Evolutionary conservation across 805 yeast genomes (phyloP).

Genomic region (Ogataea glucozyma): DNA sequence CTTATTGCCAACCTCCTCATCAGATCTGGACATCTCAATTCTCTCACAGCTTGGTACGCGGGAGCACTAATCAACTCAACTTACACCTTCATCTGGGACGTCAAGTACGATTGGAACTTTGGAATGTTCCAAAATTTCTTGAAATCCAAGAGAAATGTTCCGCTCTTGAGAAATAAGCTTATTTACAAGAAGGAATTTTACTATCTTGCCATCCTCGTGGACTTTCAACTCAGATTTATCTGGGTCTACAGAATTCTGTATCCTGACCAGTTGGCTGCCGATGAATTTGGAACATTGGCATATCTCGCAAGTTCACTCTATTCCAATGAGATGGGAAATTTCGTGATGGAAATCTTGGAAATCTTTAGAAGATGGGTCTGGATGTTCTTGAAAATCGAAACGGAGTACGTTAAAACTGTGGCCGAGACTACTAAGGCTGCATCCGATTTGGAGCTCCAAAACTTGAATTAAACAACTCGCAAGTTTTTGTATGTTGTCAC

Average conservation of each 20-base stretch:
- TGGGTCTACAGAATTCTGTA: constrained; percentile 62
- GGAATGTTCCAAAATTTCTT: constrained; percentile 45
- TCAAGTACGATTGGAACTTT: constrained; percentile 85
- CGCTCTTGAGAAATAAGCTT: constrained; percentile 33
- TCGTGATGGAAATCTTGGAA: constrained; percentile 71
- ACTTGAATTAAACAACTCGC: background rate
- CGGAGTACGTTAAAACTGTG: constrained; percentile 52
- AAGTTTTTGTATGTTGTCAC: no score
- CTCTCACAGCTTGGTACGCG: constrained; percentile 45
- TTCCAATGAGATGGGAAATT: constrained; percentile 59
- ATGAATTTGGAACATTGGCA: constrained; percentile 15
- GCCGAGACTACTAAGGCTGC: constrained; percentile 8
- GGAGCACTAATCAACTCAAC: constrained; percentile 60
- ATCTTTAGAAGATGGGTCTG: constrained; percentile 84
- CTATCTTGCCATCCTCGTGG: constrained; percentile 56
- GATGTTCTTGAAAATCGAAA: constrained; percentile 82
- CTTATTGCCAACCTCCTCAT: constrained; percentile 40
- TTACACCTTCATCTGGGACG: constrained; percentile 87
- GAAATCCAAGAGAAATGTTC: constrained; percentile 16
- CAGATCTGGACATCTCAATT: constrained; percentile 28
- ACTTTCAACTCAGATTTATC: constrained; percentile 67
- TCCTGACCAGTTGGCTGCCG: constrained; percentile 19
- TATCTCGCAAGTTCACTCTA: constrained; percentile 29
- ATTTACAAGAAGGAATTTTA: constrained; percentile 44
- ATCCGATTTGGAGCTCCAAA: constrained; percentile 27